phyloP scores from a whole-genome alignment of 257 asterid species.

The Solanum pennellii region DNA sequence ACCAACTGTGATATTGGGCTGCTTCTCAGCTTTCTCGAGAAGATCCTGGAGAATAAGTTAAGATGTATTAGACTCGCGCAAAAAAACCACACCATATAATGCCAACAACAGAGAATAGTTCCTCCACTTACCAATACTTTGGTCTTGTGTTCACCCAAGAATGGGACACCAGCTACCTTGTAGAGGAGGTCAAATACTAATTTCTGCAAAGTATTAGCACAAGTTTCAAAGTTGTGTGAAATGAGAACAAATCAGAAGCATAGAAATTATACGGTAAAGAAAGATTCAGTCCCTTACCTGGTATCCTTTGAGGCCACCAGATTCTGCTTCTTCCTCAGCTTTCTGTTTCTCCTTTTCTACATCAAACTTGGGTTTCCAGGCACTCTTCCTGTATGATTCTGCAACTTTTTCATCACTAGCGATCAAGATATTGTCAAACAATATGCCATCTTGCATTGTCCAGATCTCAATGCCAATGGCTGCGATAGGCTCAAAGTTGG shows the following conservation, averaged over 20 bases:
- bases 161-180: conserved; percentile 76
- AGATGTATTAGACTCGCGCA: not conserved
- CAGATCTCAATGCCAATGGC: conserved; percentile 96
- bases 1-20: conserved; percentile 72
- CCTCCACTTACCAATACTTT: conserved; percentile 54
- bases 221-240: not conserved
- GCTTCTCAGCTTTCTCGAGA: conserved; percentile 77
- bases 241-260: not conserved
- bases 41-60: conserved; percentile 37
- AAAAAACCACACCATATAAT: not conserved
- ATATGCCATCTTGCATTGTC: conserved; percentile 95
- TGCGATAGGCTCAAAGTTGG: conserved; percentile 86
- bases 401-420: conserved; percentile 58
- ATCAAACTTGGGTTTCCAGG: conserved; percentile 81
- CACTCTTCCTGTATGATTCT: conserved; percentile 41
- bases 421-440: conserved; percentile 81
- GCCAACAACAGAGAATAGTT: not conserved
- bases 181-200: conserved; percentile 60
- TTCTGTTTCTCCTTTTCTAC: conserved; percentile 72
- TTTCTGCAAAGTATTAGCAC: conserved; percentile 39
- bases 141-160: conserved; percentile 67
- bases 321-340: conserved; percentile 46
- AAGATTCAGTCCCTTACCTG: conserved; percentile 33
- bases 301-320: conserved; percentile 67
- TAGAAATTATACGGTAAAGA: not conserved